Percentiles rank a stretch among this genome's conserved stretches.
Conservation (phyloP, 2,329 filamentous ascomycete species). For the Curvularia eragrostidis region DNA sequence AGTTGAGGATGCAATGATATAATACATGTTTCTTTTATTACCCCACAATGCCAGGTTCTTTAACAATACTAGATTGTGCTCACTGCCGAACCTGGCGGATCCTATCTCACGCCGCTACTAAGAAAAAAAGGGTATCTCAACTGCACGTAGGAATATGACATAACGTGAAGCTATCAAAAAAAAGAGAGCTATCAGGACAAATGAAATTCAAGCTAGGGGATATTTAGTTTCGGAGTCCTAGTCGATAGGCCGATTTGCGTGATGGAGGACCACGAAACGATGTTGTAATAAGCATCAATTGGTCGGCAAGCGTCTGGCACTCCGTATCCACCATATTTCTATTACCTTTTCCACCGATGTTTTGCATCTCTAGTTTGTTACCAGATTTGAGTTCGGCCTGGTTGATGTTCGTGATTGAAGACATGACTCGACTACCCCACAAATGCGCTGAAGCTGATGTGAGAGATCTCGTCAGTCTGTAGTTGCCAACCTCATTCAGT, state of each 20-base stretch:
- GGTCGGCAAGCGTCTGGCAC: slow-evolving; percentile 52
- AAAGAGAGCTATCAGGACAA: not conserved
- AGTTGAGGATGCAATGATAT: not conserved
- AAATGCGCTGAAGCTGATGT: slow-evolving; percentile 23
- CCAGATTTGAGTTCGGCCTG: slow-evolving; percentile 36
- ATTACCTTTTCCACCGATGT: slow-evolving; percentile 43
- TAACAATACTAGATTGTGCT: not conserved
- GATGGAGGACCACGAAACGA: slow-evolving; percentile 37
- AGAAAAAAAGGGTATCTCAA: not conserved
- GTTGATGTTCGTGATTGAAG: slow-evolving; percentile 45
- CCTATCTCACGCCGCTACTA: not conserved
- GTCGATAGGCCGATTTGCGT: slow-evolving; percentile 19
- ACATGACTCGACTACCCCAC: slow-evolving; percentile 51
- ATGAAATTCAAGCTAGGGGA: not conserved
- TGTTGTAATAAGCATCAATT: slow-evolving; percentile 41
- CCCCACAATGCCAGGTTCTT: not conserved
- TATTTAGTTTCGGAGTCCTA: slow-evolving; percentile 17
- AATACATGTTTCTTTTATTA: not conserved
- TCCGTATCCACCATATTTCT: slow-evolving; percentile 47
- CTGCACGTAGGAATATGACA: not conserved
- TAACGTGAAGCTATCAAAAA: not conserved
- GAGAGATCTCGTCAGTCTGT: slow-evolving; percentile 5
- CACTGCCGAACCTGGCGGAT: too few species aligned
- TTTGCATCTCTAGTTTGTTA: slow-evolving; percentile 36
- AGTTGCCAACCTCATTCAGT: slow-evolving; percentile 39